phyloP scores from a whole-genome alignment of 1,284 basidiomycete species.

The Boletus semigastroideus region DNA sequence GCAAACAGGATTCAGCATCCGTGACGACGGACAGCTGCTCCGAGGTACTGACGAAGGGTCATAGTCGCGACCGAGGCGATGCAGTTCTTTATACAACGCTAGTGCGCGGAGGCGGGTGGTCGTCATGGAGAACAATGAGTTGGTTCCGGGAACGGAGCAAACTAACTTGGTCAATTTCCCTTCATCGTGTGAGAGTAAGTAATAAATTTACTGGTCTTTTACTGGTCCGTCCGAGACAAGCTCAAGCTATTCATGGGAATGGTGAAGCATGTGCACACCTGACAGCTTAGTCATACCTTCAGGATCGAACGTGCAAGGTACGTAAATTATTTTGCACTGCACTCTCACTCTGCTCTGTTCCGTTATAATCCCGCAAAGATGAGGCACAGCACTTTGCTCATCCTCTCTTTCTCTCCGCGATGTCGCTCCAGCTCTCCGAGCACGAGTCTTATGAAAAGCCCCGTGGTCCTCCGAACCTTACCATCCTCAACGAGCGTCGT shows the following conservation, averaged over 20 bases:
- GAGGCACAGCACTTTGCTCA: no score
- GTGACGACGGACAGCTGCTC: slow-evolving; percentile 8
- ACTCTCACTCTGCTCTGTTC: no score
- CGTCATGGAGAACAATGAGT: slow-evolving; percentile 31
- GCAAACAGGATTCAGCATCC: slow-evolving; percentile 8
- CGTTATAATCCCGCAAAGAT: neutral
- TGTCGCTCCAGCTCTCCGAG: slow-evolving; percentile 27
- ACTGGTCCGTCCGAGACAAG: no score
- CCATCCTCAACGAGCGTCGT: slow-evolving; percentile 47
- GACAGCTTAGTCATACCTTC: no score
- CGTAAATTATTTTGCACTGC: slow-evolving; percentile 1
- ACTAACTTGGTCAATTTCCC: no score
- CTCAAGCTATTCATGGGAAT: no score
- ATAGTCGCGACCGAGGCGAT: slow-evolving; percentile 74
- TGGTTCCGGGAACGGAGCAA: no score
- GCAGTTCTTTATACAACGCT: slow-evolving; percentile 75
- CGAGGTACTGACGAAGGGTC: slow-evolving; percentile 62
- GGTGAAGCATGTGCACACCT: neutral
- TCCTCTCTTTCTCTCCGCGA: neutral
- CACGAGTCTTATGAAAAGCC: slow-evolving; percentile 34
- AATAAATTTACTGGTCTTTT: no score
- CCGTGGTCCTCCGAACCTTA: neutral
- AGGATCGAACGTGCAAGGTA: slow-evolving; percentile 28
- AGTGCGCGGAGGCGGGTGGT: slow-evolving; percentile 56
- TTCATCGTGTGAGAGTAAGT: no score